Base-by-base conservation (phyloP, 1,139 yeast genomes). In the Pichia sp. region DNA sequence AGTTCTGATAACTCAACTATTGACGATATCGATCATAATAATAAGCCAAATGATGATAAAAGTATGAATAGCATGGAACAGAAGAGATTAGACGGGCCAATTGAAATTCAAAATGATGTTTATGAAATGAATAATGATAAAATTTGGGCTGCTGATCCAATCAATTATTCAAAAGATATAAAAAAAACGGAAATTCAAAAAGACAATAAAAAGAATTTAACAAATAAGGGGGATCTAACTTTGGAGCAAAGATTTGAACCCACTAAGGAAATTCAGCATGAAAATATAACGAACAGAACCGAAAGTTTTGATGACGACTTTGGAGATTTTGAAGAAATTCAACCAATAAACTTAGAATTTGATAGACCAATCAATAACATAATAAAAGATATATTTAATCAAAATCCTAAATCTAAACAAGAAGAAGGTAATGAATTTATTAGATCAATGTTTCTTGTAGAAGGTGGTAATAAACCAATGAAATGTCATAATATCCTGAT, bases 311-410 rank as follows among this genome's bases (percentile, higher is more conserved):
- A 53, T 36, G 63, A 59, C 19, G 64, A 61, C 28, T 62, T 62
- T 55, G 65, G 63, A 4, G 60, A 56, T 1, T 62, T 62, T 46
- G 64, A 62, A 42, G 56, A 44, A 22, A 49, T 50, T 33, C 43
- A 42, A 6, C 25, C 42, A 9, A 11, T 18, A 25, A 13, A 29
- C 1, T 19, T 56, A 8, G 29, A 22, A 16, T 53, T 55, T 42
- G 16, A 14, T 10, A 34, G 44, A 9, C 52, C 53, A 5, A 3
- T 54, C 8, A 22, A 39, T 6, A 39, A 22, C 8, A 19, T 53
- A 19, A 3, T 51, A 11, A 19, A 11, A 5, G 34, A 30, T 9
- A 41, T 53, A 16, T 46, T 47, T 28, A n/a, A 39, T 16, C 13
- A 5, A 18, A n/a, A 18, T 4, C 16, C 3, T 9, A 16, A 14